Evolutionary conservation across 768 basidiomycete genomes (phyloP).

Genomic region (Cystofilobasidium bisporidii): DNA sequence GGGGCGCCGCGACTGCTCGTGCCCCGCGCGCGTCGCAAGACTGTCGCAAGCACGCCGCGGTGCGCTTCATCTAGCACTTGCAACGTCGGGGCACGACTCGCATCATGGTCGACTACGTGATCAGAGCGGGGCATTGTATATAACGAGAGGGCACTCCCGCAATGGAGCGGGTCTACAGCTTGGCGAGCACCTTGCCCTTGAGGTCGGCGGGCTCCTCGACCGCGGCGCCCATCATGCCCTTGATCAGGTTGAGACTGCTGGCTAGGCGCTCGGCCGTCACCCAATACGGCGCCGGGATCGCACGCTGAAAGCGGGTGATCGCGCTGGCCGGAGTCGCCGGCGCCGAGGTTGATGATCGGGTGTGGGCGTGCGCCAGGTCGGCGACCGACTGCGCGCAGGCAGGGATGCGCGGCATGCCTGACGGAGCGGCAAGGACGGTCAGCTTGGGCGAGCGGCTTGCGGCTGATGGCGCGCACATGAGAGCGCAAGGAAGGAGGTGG

Average conservation of each 20-base stretch:
- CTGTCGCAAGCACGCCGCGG: too few species aligned
- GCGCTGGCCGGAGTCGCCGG: conserved; percentile 1
- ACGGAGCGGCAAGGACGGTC: background rate
- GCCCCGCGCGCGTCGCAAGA: too few species aligned
- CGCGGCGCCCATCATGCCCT: conserved; percentile 26
- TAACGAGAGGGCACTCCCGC: background rate
- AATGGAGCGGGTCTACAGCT: background rate
- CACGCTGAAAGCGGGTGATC: conserved; percentile 16
- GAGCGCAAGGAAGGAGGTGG: background rate
- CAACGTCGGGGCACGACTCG: too few species aligned
- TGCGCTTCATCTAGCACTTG: too few species aligned
- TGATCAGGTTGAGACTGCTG: conserved; percentile 29
- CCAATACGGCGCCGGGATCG: conserved; percentile 31
- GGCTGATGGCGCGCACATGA: background rate
- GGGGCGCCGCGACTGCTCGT: too few species aligned
- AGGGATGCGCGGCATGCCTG: conserved; percentile 34
- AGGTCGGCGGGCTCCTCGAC: conserved; percentile 1
- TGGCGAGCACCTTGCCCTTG: background rate
- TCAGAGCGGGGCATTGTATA: background rate
- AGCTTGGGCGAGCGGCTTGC: background rate
- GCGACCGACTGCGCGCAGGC: conserved; percentile 30
- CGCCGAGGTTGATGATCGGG: conserved; percentile 1
- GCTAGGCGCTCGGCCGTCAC: conserved; percentile 29
- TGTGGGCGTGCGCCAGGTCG: conserved; percentile 16
- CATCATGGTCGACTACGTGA: too few species aligned